These are phyloP conservation scores for Penicillium crustosum DNA, from an alignment of 2,329 filamentous ascomycete genomes.

Conservation along the genomic window DNA sequence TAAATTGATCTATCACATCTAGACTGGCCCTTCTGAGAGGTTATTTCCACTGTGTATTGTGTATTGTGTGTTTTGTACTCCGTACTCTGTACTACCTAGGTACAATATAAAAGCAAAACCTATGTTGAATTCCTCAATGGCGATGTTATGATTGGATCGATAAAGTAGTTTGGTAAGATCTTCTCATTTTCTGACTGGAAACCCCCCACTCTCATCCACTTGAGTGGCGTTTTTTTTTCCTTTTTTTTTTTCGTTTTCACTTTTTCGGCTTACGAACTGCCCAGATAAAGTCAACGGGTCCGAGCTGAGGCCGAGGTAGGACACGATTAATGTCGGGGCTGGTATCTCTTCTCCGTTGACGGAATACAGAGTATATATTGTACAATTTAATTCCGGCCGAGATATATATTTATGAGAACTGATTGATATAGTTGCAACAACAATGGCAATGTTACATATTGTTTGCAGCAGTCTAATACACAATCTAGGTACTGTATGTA, in stretches of 20 bases:
- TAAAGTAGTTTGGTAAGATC: not conserved
- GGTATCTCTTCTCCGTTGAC: too few species aligned
- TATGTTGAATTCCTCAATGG: not conserved
- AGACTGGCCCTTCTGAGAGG: not conserved
- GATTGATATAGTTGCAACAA: not conserved
- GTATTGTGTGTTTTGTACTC: too few species aligned
- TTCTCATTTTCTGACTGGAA: not conserved
- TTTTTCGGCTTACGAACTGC: not conserved
- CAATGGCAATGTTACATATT: not conserved
- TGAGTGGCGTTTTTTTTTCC: not conserved
- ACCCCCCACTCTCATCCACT: slow-evolving; percentile 1
- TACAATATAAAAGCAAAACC: not conserved
- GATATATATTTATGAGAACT: too few species aligned
- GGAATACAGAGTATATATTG: too few species aligned
- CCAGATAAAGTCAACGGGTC: not conserved
- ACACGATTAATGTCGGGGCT: not conserved
- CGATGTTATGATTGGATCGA: slow-evolving; percentile 3
- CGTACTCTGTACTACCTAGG: not conserved
- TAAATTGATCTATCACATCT: not conserved
- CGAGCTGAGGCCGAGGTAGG: not conserved
- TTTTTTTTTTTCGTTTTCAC: not conserved
- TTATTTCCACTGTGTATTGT: not conserved
- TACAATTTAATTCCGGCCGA: not conserved
- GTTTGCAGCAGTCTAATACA: not conserved
- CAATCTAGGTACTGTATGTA: not conserved